Percentiles rank a stretch among this genome's conserved stretches.
Conservation (phyloP, 805 yeast genomes). For the Suhomyces xylopsoci region DNA sequence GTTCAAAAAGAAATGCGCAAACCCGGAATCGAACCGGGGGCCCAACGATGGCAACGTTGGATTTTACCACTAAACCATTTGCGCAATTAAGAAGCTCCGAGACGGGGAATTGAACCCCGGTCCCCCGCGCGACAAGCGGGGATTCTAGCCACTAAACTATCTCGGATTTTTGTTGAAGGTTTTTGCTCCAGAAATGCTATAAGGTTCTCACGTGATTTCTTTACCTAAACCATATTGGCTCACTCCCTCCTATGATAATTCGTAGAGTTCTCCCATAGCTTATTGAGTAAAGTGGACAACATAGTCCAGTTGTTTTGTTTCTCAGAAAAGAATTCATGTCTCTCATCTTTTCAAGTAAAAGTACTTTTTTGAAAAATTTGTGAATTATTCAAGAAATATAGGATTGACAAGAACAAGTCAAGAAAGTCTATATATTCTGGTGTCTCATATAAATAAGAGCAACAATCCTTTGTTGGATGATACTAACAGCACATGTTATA, state of each 20-base stretch:
- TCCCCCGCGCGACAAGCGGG: conserved; percentile 8
- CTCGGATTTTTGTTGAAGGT: neutral
- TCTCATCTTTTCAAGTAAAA: no score
- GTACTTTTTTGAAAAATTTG: neutral
- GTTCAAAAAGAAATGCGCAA: neutral
- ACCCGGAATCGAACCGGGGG: conserved; percentile 7
- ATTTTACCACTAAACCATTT: conserved; percentile 6
- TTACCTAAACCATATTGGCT: no score
- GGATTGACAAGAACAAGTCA: no score
- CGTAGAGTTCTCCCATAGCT: neutral
- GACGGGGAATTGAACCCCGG: conserved; percentile 9
- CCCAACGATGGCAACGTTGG: conserved; percentile 7
- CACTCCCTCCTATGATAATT: no score
- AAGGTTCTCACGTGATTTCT: neutral
- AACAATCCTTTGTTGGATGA: neutral
- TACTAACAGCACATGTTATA: neutral
- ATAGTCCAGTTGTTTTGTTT: neutral
- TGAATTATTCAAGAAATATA: no score
- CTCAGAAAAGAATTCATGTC: neutral
- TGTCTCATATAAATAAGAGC: neutral
- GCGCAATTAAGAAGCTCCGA: conserved; percentile 3
- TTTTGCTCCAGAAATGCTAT: neutral
- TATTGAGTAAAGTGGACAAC: no score
- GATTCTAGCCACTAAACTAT: conserved; percentile 8
- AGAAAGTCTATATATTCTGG: no score